Conservation (phyloP, 164 flowering plant species). For the Euptelea pleiosperma region DNA sequence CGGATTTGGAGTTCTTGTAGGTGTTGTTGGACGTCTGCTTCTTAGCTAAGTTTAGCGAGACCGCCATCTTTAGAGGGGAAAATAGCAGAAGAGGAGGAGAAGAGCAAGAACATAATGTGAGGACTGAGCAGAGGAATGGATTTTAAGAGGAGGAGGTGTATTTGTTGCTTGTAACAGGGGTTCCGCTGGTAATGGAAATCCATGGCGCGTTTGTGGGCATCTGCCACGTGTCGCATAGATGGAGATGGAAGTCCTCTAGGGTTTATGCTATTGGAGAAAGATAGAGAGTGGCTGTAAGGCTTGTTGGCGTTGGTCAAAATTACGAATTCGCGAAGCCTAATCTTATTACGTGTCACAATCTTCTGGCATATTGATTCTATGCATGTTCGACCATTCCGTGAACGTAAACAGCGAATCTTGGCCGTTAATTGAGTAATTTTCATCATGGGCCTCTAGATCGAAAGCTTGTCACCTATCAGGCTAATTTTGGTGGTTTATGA, state of each 20-base stretch:
- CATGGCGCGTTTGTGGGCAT: constrained; percentile 19
- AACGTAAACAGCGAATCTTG: too few relatives aligned
- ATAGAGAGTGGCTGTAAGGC: not conserved
- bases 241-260: constrained; percentile 17
- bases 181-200: constrained; percentile 12
- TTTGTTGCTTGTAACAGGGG: not conserved
- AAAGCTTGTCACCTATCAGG: too few relatives aligned
- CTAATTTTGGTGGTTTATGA: too few relatives aligned
- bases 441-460: too few relatives aligned
- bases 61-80: not conserved
- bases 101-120: not conserved
- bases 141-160: not conserved
- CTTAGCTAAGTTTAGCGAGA: not conserved
- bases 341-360: too few relatives aligned
- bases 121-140: not conserved
- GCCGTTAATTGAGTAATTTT: too few relatives aligned
- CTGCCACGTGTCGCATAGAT: constrained; percentile 21
- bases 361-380: too few relatives aligned
- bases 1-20: not conserved
- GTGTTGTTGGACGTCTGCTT: not conserved
- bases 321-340: too few relatives aligned
- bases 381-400: too few relatives aligned
- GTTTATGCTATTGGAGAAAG: constrained; percentile 8
- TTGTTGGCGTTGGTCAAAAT: not conserved
- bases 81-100: not conserved